A percentile compares a stretch with the other conserved stretches of the same genome.
These are phyloP conservation scores for Cercospora zeae-maydis DNA, from an alignment of 2,329 filamentous ascomycete genomes.

Conservation along the genomic window DNA sequence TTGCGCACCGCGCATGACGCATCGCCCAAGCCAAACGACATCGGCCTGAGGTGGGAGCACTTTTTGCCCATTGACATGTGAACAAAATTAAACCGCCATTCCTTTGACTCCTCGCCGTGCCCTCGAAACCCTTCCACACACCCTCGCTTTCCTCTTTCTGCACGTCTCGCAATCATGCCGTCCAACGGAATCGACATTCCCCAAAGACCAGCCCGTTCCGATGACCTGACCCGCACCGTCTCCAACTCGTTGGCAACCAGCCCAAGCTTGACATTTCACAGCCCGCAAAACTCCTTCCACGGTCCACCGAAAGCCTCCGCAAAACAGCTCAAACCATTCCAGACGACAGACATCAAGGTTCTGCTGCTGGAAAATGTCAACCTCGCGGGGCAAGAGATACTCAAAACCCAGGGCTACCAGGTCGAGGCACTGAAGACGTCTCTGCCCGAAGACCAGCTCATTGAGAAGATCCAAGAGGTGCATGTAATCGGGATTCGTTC, in stretches of 20 bases:
- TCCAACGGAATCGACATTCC: conserved; percentile 37
- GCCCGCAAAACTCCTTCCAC: conserved; percentile 57
- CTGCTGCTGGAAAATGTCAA: conserved; percentile 95
- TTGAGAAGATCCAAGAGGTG: conserved; percentile 96
- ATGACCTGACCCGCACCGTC: conserved; percentile 31
- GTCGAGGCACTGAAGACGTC: conserved; percentile 89
- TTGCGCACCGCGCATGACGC: conserved; percentile 1
- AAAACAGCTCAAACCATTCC: conserved; percentile 91
- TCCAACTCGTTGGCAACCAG: conserved; percentile 53
- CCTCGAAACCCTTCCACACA: background rate
- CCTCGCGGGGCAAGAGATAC: conserved; percentile 77
- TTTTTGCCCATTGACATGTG: conserved; percentile 2
- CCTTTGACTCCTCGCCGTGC: background rate
- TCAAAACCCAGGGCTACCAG: conserved; percentile 86
- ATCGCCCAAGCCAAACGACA: background rate
- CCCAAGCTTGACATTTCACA: conserved; percentile 70
- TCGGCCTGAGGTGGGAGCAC: background rate
- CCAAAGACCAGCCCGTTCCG: conserved; percentile 27
- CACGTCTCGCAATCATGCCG: conserved; percentile 30
- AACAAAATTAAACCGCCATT: background rate
- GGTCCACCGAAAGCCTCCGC: conserved; percentile 42
- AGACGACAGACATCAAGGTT: conserved; percentile 94
- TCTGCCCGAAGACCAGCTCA: conserved; percentile 85
- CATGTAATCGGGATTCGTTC: conserved; percentile 98
- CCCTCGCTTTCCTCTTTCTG: background rate